phyloP scores from a whole-genome alignment of 139 green algal species.

The Chlamydomonas eustigma region DNA sequence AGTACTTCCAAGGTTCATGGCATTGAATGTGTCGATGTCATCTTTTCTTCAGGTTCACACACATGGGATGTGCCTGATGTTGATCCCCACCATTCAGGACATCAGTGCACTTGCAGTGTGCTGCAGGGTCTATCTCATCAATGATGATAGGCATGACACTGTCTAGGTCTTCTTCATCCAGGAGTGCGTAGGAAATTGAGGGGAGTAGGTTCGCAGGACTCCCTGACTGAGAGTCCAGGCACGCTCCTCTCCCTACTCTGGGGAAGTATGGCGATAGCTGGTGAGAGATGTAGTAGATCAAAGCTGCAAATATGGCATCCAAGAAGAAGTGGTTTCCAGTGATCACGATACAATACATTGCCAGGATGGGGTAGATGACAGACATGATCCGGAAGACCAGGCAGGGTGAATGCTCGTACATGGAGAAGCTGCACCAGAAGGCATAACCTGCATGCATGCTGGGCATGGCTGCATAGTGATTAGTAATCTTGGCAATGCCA shows the following conservation, averaged over 20 bases:
- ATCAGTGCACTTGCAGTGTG: background rate
- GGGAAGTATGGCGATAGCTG: constrained; percentile 16
- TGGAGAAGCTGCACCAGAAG: constrained; percentile 25
- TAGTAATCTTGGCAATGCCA: constrained; percentile 22
- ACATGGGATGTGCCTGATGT: too few relatives aligned
- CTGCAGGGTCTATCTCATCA: too few relatives aligned
- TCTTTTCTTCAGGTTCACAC: too few relatives aligned
- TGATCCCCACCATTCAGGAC: background rate
- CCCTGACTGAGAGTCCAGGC: background rate
- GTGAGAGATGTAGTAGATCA: background rate
- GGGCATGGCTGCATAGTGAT: constrained; percentile 41
- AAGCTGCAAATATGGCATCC: constrained; percentile 17
- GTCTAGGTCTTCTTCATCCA: background rate
- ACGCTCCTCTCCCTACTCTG: constrained; percentile 14
- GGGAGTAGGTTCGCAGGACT: background rate
- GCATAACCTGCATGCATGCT: constrained; percentile 36
- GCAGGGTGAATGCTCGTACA: constrained; percentile 19
- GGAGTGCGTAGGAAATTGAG: background rate
- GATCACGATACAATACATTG: constrained; percentile 35
- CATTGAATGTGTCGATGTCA: too few relatives aligned
- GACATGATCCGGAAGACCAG: constrained; percentile 2
- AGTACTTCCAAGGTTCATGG: too few relatives aligned
- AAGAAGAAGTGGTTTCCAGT: constrained; percentile 34
- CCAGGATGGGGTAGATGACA: constrained; percentile 25
- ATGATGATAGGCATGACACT: too few relatives aligned